These are phyloP conservation scores for Myxozyma neotropica DNA, from an alignment of 805 yeast species.

Conservation along the genomic window DNA sequence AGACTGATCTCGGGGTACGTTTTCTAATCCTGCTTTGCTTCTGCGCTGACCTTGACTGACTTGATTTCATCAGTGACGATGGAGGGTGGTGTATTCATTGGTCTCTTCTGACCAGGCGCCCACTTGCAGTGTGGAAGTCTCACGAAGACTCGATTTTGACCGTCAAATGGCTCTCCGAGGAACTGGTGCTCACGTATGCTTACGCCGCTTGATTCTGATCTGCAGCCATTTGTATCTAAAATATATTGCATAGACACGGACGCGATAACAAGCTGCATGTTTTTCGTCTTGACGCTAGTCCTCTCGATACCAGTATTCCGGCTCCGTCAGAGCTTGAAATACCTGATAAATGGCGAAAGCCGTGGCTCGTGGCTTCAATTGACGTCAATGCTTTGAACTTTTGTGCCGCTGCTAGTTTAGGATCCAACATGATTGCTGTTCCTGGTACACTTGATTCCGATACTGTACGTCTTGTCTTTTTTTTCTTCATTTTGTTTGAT, in stretches of 20 bases:
- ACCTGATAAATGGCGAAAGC: slow-evolving; percentile 36
- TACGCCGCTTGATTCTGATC: neutral
- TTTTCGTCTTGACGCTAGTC: slow-evolving; percentile 42
- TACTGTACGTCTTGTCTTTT: slow-evolving; percentile 43
- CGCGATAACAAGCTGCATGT: slow-evolving; percentile 56
- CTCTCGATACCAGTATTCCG: slow-evolving; percentile 47
- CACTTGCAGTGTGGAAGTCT: slow-evolving; percentile 59
- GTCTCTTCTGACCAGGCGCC: slow-evolving; percentile 61
- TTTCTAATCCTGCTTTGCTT: neutral
- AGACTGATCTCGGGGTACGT: slow-evolving; percentile 27
- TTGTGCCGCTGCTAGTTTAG: slow-evolving; percentile 57
- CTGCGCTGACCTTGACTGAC: neutral
- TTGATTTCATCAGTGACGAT: slow-evolving; percentile 49
- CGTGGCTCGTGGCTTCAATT: slow-evolving; percentile 45
- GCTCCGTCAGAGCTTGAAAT: slow-evolving; percentile 30
- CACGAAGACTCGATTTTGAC: slow-evolving; percentile 58
- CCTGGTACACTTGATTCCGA: slow-evolving; percentile 70
- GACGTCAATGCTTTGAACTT: slow-evolving; percentile 78
- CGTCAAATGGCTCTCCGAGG: slow-evolving; percentile 46
- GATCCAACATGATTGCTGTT: slow-evolving; percentile 48
- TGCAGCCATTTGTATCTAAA: neutral
- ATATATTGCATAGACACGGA: slow-evolving; percentile 57
- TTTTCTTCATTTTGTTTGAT: neutral
- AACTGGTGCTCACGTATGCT: slow-evolving; percentile 44
- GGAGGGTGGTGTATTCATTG: slow-evolving; percentile 66